Base-by-base conservation (phyloP, 2,329 filamentous ascomycete genomes). In the Thielaviopsis ethacetica region DNA sequence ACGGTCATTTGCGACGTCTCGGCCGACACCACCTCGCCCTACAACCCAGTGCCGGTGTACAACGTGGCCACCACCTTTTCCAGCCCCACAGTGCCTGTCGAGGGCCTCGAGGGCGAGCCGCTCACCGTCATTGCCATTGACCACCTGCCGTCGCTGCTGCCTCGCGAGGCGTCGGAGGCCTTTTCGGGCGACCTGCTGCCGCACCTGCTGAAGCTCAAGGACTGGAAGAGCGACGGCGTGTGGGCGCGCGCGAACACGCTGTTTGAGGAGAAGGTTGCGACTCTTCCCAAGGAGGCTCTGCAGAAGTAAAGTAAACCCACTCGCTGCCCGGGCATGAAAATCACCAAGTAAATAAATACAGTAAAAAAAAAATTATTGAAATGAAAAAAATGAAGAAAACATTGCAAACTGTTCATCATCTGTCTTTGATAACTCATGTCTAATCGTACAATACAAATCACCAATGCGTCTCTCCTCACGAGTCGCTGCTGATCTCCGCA, bases 121-220 rank as follows among this genome's bases (percentile, higher is more conserved):
- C 73, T 95, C 59, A 84, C 80, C 54, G 87, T 96, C 65, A 95
- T 96, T 71, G 86, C 83, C 69, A 93, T 94, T 67, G 88, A 94
- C 71, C 88, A 94, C 68, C 77, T 94, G 57, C 88, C 89, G 3
- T 86, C 83, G 57, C 79, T 96, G 64, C 76, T 97, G 44, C 88
- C 91, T 1, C 79, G 91, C 57, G 91, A 96, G 73, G 84, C 89
- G 26, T 89, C 83, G 51, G 90, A 96, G 73, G 84, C 84, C 21
- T 96, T 95, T 74, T 88, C 84, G 69, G 75, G 79, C 56, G 85
- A 86, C 54, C 75, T 96, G 64, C 75, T 95, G 66, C 88, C 89
- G 21, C 86, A 83, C 66, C 73, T 96, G 64, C 71, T 93, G 62
- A 78, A 83, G 62, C 77, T 96, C 62, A 88, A 93, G 70, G 81